Conservation (phyloP, 1,284 basidiomycete genomes). For the Leccinum subatratum region DNA sequence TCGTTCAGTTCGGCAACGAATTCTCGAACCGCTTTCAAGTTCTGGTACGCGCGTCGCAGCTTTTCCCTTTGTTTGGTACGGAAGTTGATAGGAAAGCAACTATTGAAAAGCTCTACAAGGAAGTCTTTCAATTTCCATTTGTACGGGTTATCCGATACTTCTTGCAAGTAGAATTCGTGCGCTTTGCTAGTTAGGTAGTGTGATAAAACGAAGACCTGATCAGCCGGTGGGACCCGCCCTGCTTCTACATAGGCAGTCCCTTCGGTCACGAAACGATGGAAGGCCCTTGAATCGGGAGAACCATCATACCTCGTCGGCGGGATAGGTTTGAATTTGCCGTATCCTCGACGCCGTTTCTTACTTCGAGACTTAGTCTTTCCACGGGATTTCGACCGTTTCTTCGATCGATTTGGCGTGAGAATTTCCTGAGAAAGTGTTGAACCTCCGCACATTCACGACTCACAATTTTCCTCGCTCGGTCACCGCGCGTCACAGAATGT, state of each 20-base stretch:
- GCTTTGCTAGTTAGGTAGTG: constrained; percentile 36
- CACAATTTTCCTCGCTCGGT: no score
- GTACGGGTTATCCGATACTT: constrained; percentile 27
- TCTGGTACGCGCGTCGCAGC: constrained; percentile 26
- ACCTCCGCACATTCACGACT: no score
- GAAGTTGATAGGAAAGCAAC: constrained; percentile 30
- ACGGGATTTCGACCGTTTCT: no score
- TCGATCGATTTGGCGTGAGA: constrained; percentile 30
- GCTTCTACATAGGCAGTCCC: not conserved
- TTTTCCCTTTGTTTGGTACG: not conserved
- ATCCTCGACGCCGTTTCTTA: not conserved
- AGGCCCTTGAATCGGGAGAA: not conserved
- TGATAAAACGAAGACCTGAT: constrained; percentile 27
- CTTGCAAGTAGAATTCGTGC: constrained; percentile 37
- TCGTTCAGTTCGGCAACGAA: constrained; percentile 26
- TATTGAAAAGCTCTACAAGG: constrained; percentile 30
- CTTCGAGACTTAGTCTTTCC: not conserved
- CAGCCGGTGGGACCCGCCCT: not conserved
- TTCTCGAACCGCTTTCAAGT: constrained; percentile 18
- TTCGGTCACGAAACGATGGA: not conserved
- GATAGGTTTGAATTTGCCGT: not conserved
- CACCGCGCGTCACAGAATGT: no score
- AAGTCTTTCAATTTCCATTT: constrained; percentile 23
- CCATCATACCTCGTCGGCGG: not conserved
- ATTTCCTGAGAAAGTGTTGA: no score